Conservation (phyloP, 2,329 filamentous ascomycete genomes). For the Xylaria digitata region DNA sequence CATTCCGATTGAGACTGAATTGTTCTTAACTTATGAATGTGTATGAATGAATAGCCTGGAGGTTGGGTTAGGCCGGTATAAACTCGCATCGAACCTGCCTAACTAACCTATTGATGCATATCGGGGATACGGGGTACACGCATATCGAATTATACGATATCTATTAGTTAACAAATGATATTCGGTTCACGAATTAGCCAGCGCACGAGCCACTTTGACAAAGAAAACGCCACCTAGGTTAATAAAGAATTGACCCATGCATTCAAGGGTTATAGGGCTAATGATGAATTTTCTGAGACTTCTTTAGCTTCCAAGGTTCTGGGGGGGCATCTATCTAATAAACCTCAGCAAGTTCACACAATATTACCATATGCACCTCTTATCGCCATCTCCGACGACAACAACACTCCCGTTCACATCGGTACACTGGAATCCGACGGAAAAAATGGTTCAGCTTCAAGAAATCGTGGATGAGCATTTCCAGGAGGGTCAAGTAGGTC, state of each 20-base stretch:
- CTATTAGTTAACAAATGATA: neutral
- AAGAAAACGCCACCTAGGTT: neutral
- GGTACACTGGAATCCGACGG: neutral
- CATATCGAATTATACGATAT: no score
- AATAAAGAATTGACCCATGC: constrained; percentile 16
- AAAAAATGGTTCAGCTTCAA: constrained; percentile 85
- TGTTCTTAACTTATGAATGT: no score
- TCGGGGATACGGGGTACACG: no score
- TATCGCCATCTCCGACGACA: neutral
- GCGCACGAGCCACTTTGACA: neutral
- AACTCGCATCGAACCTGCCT: no score
- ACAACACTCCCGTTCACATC: neutral
- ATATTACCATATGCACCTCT: neutral
- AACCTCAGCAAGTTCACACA: neutral
- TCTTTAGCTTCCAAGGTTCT: neutral
- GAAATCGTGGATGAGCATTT: constrained; percentile 98
- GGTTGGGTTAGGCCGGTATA: no score
- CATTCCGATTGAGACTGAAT: no score
- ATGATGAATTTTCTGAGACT: constrained; percentile 40
- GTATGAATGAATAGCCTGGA: no score
- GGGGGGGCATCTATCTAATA: neutral
- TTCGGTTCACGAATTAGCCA: neutral
- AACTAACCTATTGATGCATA: no score
- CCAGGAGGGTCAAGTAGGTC: constrained; percentile 73
- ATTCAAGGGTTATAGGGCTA: constrained; percentile 14